Percentiles rank a stretch among this genome's conserved stretches.
Evolutionary conservation across 1,139 yeast species (phyloP).

Genomic region (Schwanniomyces etchellsii): DNA sequence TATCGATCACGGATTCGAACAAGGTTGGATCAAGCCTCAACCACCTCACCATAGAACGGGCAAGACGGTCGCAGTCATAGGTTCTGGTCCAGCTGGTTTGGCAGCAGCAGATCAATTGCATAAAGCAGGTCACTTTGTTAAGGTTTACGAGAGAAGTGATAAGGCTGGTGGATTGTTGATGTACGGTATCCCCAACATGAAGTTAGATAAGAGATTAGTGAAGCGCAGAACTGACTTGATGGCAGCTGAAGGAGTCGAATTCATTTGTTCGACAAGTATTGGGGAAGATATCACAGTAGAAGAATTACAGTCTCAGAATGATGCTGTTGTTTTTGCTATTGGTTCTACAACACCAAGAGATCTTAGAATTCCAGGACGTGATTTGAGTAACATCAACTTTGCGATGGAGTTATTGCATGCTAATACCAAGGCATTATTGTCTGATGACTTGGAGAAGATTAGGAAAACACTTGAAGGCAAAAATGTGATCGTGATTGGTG

Average conservation of each 20-base stretch:
- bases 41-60: constrained; percentile 83
- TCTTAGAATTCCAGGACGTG: constrained; percentile 90
- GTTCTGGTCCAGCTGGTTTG: constrained; percentile 96
- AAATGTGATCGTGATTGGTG: constrained; percentile 94
- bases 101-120: constrained; percentile 96
- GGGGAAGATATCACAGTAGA: constrained; percentile 77
- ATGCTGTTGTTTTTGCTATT: constrained; percentile 89
- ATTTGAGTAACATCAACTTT: constrained; percentile 79
- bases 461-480: constrained; percentile 72
- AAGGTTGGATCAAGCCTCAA: constrained; percentile 90
- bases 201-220: constrained; percentile 87
- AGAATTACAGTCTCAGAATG: constrained; percentile 57
- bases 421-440: constrained; percentile 87
- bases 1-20: constrained; percentile 92
- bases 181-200: constrained; percentile 99
- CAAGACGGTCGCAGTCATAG: constrained; percentile 77
- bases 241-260: constrained; percentile 85
- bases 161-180: constrained; percentile 94
- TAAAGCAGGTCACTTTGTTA: constrained; percentile 89
- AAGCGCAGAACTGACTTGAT: constrained; percentile 89
- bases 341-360: constrained; percentile 98
- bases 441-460: constrained; percentile 73
- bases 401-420: constrained; percentile 90
- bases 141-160: constrained; percentile 90
- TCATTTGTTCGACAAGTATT: constrained; percentile 69